Evolutionary conservation across 371 early-diverging fungal genomes (phyloP).

Genomic region (Apophysomyces variabilis): DNA sequence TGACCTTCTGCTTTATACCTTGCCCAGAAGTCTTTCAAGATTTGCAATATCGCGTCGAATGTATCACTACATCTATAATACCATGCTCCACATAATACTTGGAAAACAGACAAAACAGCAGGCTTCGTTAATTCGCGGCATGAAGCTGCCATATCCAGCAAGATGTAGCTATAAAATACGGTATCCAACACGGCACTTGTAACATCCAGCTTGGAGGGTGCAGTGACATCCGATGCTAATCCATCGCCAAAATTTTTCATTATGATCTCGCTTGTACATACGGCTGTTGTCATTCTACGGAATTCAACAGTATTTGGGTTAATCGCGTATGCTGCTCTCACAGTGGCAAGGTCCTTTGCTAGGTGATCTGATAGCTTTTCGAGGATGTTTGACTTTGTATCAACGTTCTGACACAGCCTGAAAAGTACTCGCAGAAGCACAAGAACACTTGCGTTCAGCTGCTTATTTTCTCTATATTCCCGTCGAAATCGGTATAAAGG

Average conservation of each 20-base stretch:
- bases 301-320: neutral
- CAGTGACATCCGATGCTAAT: too few species aligned
- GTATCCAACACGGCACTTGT: constrained; percentile 15
- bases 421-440: constrained; percentile 26
- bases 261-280: neutral
- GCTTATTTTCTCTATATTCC: constrained; percentile 16
- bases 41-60: constrained; percentile 27
- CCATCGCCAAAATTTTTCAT: neutral
- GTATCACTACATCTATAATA: constrained; percentile 21
- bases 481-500: constrained; percentile 25
- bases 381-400: neutral
- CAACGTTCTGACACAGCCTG: constrained; percentile 12
- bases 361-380: neutral
- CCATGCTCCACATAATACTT: constrained; percentile 26
- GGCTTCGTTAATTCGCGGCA: constrained; percentile 18
- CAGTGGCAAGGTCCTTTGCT: neutral
- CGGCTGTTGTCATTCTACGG: neutral
- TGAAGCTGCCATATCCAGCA: constrained; percentile 27
- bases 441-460: constrained; percentile 22
- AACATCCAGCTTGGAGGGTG: neutral
- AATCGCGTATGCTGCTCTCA: neutral
- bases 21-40: constrained; percentile 32
- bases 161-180: constrained; percentile 29
- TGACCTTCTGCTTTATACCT: constrained; percentile 20
- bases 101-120: neutral